Conservation (phyloP, 192 early-diverging fungal genomes). For the Podila verticillata region DNA sequence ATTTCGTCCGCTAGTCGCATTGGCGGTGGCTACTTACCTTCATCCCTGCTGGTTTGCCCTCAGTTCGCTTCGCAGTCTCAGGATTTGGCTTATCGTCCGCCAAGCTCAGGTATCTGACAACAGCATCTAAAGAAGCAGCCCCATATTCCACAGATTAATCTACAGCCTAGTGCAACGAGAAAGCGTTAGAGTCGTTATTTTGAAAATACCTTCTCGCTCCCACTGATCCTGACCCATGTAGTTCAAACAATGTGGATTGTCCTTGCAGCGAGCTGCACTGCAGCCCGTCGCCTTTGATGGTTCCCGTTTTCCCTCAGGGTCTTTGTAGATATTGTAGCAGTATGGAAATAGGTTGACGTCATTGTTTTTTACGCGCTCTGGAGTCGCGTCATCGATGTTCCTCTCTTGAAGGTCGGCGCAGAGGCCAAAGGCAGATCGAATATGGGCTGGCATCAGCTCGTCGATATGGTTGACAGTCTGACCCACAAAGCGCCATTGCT, state of each 20-base stretch:
- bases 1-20: not conserved
- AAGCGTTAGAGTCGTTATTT: too few relatives aligned
- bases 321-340: constrained; percentile 19
- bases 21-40: constrained; percentile 10
- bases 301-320: not conserved
- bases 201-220: constrained; percentile 44
- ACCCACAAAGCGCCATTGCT: constrained; percentile 32
- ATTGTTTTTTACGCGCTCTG: not conserved
- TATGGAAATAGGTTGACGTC: constrained; percentile 13
- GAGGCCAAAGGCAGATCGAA: constrained; percentile 27
- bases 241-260: constrained; percentile 50
- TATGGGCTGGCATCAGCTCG: constrained; percentile 21
- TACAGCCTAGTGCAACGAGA: too few relatives aligned
- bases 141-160: too few relatives aligned
- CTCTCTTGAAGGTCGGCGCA: not conserved
- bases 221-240: constrained; percentile 45
- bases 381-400: not conserved
- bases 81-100: not conserved
- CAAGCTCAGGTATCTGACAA: constrained; percentile 7
- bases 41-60: constrained; percentile 31
- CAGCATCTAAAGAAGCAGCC: constrained; percentile 10
- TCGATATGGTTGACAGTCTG: constrained; percentile 12
- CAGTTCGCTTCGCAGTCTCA: not conserved
- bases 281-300: constrained; percentile 6
- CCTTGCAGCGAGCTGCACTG: constrained; percentile 27